These are phyloP conservation scores for Diaporthe sp. DNA, from an alignment of 2,329 filamentous ascomycete species.

Conservation along the genomic window DNA sequence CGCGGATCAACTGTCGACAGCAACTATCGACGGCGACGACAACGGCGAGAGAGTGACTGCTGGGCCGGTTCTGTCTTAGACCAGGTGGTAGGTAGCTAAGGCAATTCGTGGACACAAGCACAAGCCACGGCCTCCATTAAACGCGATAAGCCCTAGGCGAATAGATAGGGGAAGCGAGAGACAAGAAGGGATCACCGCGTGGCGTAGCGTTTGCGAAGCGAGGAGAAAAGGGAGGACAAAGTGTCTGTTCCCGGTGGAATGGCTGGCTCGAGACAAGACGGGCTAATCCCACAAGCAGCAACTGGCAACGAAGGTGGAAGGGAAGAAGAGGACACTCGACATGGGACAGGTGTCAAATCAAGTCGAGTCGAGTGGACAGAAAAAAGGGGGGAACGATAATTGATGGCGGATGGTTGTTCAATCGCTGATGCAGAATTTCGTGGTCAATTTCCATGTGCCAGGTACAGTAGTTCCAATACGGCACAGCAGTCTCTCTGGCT, in stretches of 20 bases:
- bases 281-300: conserved; percentile 9
- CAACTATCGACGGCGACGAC: background rate
- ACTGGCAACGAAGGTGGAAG: background rate
- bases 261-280: conserved; percentile 10
- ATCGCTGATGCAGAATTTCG: conserved; percentile 33
- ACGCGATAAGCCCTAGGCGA: conserved; percentile 36
- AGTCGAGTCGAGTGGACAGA: conserved; percentile 14
- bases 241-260: conserved; percentile 3
- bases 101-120: conserved; percentile 30
- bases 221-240: conserved; percentile 7
- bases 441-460: conserved; percentile 25
- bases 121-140: conserved; percentile 41
- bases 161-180: conserved; percentile 38
- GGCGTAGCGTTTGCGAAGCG: conserved; percentile 22
- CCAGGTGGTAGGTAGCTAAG: background rate
- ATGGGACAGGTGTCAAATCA: background rate
- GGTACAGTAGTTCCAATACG: background rate
- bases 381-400: background rate
- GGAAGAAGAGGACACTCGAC: background rate
- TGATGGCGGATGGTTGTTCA: conserved; percentile 15
- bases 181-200: conserved; percentile 39
- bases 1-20: background rate
- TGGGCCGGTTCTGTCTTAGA: background rate
- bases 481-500: conserved; percentile 13
- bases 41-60: background rate